Evolutionary conservation across 164 flowering plant genomes (phyloP).

Genomic region (Tetracentron sinense): DNA sequence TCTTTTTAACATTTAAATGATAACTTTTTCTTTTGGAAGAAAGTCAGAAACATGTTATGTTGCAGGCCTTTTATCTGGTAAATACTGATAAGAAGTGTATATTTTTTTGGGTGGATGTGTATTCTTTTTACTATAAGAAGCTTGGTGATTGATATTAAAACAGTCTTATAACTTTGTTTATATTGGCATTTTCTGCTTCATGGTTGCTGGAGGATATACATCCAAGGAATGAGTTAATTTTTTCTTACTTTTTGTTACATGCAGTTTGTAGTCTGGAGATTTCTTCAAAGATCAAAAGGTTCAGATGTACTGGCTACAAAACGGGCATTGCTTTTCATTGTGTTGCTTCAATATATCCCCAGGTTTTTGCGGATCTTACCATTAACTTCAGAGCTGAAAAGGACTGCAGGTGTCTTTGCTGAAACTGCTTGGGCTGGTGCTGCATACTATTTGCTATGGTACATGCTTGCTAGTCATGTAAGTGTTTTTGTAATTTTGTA

Average conservation of each 20-base stretch:
- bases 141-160: not conserved
- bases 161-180: not conserved
- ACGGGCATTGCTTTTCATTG: constrained; percentile 64
- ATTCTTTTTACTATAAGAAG: too few relatives aligned
- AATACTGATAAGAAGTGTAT: too few relatives aligned
- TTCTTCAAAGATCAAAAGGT: constrained; percentile 61
- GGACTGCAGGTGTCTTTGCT: constrained; percentile 94
- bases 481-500: constrained; percentile 22
- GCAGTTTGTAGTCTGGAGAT: constrained; percentile 85
- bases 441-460: constrained; percentile 80
- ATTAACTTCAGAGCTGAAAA: constrained; percentile 74
- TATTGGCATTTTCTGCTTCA: not conserved
- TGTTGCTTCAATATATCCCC: constrained; percentile 81
- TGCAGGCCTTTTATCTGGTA: too few relatives aligned
- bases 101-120: too few relatives aligned
- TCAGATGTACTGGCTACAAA: constrained; percentile 75
- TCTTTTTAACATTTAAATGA: too few relatives aligned
- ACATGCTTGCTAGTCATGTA: constrained; percentile 99
- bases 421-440: constrained; percentile 99
- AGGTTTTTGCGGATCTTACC: constrained; percentile 72
- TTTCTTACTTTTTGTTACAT: constrained; percentile 8
- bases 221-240: too few relatives aligned
- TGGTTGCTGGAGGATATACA: constrained; percentile 6
- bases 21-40: too few relatives aligned
- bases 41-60: too few relatives aligned